A percentile compares a stretch with the other conserved stretches of the same genome.
These are phyloP conservation scores for Candida dendrica DNA, from an alignment of 805 yeast species.

Conservation along the genomic window DNA sequence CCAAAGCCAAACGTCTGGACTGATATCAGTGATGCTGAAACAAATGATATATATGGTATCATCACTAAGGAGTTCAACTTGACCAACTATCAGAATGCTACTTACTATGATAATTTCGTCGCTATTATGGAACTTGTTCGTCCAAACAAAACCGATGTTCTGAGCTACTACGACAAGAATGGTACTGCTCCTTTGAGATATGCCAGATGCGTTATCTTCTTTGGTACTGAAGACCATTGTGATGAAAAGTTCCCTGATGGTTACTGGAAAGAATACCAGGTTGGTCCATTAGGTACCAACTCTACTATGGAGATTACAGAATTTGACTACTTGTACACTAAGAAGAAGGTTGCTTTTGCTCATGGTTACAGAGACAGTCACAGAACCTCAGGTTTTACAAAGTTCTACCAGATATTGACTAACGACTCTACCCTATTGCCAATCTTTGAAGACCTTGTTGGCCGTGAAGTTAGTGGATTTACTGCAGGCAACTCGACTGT, in stretches of 20 bases:
- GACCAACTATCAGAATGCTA: neutral
- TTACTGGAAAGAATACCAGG: neutral
- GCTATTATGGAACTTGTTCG: neutral
- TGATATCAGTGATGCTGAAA: neutral
- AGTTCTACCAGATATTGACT: neutral
- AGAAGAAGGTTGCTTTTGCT: neutral
- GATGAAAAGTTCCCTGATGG: neutral
- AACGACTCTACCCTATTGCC: neutral
- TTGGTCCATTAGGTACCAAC: neutral
- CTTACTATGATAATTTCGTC: neutral
- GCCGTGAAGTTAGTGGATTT: neutral
- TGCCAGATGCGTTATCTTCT: neutral
- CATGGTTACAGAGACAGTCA: neutral
- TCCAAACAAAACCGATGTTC: slow-evolving; percentile 7
- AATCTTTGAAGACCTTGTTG: neutral
- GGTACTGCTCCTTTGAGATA: slow-evolving; percentile 1
- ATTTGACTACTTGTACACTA: neutral
- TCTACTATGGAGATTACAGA: neutral
- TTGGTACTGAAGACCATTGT: neutral
- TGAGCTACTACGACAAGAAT: slow-evolving; percentile 1
- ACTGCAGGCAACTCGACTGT: neutral
- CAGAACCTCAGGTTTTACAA: neutral
- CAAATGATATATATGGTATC: neutral
- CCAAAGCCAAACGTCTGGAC: neutral
- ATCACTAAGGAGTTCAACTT: neutral